Conservation (phyloP, 2,329 filamentous ascomycete genomes). For the Stagonosporopsis tanaceti region DNA sequence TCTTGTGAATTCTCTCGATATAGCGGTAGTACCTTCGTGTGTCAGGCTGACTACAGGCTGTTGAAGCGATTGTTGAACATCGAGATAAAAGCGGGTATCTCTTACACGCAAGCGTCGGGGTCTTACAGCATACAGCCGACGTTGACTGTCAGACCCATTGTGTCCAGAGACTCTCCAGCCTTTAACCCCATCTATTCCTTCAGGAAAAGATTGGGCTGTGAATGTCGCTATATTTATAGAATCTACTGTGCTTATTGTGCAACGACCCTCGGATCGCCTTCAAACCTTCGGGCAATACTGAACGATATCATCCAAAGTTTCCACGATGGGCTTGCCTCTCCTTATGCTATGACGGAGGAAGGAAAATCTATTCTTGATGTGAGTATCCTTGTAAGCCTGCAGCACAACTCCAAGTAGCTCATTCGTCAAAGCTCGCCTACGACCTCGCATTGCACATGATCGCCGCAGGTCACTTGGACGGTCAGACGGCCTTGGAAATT, state of each 20-base stretch:
- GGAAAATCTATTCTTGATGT: not conserved
- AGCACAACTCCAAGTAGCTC: not conserved
- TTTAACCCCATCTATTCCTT: not conserved
- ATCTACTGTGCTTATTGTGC: not conserved
- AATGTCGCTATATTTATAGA: not conserved
- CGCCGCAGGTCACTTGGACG: not conserved
- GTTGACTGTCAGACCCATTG: not conserved
- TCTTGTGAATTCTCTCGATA: not conserved
- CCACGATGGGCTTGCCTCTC: not conserved
- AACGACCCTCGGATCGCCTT: not conserved
- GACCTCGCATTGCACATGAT: not conserved
- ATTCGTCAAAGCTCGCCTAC: not conserved
- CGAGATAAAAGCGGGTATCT: not conserved
- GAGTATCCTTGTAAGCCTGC: not conserved
- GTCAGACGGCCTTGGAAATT: not conserved
- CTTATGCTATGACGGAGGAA: not conserved
- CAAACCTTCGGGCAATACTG: not conserved
- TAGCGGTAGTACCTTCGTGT: not conserved
- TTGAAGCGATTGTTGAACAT: not conserved
- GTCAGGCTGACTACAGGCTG: not conserved
- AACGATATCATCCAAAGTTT: not conserved
- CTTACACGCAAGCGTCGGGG: not conserved
- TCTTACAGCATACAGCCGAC: not conserved
- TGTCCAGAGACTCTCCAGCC: not conserved
- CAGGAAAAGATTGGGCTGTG: not conserved